Base-by-base conservation (phyloP, 805 yeast genomes). In the Saccharomycopsis guyanensis region DNA sequence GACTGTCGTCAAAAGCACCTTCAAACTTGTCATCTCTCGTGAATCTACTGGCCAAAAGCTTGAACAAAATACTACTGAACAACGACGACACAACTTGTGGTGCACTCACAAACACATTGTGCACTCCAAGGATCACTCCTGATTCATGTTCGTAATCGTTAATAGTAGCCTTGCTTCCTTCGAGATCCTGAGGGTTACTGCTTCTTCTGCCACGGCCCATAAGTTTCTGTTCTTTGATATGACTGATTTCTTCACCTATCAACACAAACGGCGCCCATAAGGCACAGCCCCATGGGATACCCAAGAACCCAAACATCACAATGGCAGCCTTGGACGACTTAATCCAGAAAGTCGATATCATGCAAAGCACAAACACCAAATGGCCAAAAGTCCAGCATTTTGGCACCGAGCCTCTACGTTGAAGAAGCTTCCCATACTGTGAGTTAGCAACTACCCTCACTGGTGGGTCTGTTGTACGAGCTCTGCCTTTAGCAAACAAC, bases 241-340 rank as follows among this genome's bases (percentile, higher is more conserved):
- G 60, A 25, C 78, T 66, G 15, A 75, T 65, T 51, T 76, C 81
- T 54, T 76, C 80, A 29, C 81, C 73, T 8, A 79, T 76, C 33
- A 79, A 55, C 1, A 77, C 78, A 58, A 77, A 79, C 4, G 85
- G 85, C 2, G 80, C 78, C 85, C 85, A 79, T 15, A 76, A 66
- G 0, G 82, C 79, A 49, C 68, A 68, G 1, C 84, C 83, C 85
- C 85, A 79, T 0, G 82, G 72, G 18, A 78, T 62, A 2, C 85
- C 85, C 38, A 77, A 57, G 13, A 77, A 54, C 0, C 69, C 78
- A 53, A 78, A 73, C 57, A 78, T 57, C 0, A 63, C 52, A 6
- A 76, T 69, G 0, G 80, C 82, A 10, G 58, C 62, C 0, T 44
- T 44, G 4, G 74, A 72, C 5, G 61, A 60, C 2, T 54, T 35